Base-by-base conservation (phyloP, 352 stramenopile species). In the Salisapilia sapeloensis region DNA sequence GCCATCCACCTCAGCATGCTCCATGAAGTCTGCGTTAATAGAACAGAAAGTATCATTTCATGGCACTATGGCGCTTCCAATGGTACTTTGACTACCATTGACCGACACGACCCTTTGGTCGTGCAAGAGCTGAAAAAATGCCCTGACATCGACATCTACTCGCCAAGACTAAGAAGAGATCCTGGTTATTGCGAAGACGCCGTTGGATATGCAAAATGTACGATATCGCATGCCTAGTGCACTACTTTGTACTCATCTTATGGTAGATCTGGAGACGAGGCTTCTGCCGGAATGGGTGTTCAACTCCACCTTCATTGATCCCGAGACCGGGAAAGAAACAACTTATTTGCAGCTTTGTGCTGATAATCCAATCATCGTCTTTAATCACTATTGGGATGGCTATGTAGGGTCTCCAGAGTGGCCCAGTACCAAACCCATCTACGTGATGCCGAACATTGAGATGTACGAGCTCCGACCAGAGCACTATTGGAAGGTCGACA, bases 171-270 rank as follows among this genome's bases (percentile, higher is more conserved):
- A 0, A 35, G 71, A 15, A 43, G 62, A 16, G 56, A 51, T 18
- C 48, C 75, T 17, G 62, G 63, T 20, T 84, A 84, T 37, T 84
- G 69, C 44, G 69, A 84, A 43, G 69, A 84, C 42, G 57, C 48
- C 0, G 48, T 57, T 17, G 62, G 46, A 2, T 84, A 81, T 37
- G 43, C 52, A 21, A 77, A 78, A 39, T 75, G 64, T 80, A 60
- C 3, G 39, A 49, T 33, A 10, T 23, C 33, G 20, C 8, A 21
- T 23, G 33, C 29, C 0, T 30, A 13, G 11, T 32, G 10, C 33
- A 20, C 14, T 12, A 33, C n/a, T n/a, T 24, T 6, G 33, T 35
- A 15, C 31, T 18, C 16, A 15, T 33, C 6, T 26, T 20, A n/a
- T 3, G 4, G n/a, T 33, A 52, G 45, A 43, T 30, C 16, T 46